These are phyloP conservation scores for Begonia fuchsioides DNA, from an alignment of 306 rosid genomes.

Conservation along the genomic window DNA sequence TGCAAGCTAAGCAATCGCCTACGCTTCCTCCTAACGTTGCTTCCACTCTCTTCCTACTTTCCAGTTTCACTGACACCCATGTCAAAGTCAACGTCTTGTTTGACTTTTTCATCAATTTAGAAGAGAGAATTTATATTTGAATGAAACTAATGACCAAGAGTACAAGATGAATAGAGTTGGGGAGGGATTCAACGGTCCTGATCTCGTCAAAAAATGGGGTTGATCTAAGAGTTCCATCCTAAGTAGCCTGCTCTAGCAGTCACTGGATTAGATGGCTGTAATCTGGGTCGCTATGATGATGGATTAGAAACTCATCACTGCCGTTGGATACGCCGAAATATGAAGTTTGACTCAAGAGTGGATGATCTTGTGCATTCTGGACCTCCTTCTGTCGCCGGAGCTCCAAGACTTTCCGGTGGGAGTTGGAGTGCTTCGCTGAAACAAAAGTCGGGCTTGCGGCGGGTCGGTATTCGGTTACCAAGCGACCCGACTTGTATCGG, in stretches of 20 bases:
- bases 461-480: conserved; percentile 58
- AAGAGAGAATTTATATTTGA: too few relatives aligned
- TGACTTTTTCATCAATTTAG: too few relatives aligned
- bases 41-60: too few relatives aligned
- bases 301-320: conserved; percentile 43
- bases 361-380: conserved; percentile 30
- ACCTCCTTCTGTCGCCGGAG: conserved; percentile 48
- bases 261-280: conserved; percentile 53
- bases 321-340: conserved; percentile 56
- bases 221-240: conserved; percentile 14
- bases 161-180: too few relatives aligned
- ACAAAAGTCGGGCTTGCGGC: conserved; percentile 59
- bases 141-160: too few relatives aligned
- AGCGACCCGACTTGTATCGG: conserved; percentile 49
- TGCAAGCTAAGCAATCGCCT: neutral
- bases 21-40: too few relatives aligned
- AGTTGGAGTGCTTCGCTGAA: conserved; percentile 50
- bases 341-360: conserved; percentile 24
- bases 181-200: too few relatives aligned
- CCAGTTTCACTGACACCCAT: too few relatives aligned
- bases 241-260: conserved; percentile 22
- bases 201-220: too few relatives aligned
- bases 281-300: conserved; percentile 42
- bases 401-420: conserved; percentile 63
- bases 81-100: too few relatives aligned